A percentile compares a stretch with the other conserved stretches of the same genome.
Evolutionary conservation across 2,329 filamentous ascomycete genomes (phyloP).

Genomic region (Cercospora sp.): DNA sequence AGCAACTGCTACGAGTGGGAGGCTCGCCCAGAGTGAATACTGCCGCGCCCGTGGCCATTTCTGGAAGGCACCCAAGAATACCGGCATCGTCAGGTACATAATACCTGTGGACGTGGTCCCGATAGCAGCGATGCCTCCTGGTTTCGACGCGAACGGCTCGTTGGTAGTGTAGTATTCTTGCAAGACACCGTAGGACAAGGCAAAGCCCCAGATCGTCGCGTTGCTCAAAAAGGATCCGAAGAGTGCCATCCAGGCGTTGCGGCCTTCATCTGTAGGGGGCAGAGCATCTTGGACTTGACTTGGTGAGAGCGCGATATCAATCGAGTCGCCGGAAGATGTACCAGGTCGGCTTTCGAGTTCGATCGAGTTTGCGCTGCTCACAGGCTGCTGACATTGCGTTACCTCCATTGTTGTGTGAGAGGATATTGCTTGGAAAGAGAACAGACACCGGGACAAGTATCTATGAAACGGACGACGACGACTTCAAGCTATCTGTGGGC

Average conservation of each 20-base stretch:
- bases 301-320: not conserved
- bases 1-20: slow-evolving; percentile 39
- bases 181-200: slow-evolving; percentile 36
- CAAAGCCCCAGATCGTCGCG: slow-evolving; percentile 36
- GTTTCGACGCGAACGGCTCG: slow-evolving; percentile 25
- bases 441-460: not conserved
- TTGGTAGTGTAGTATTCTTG: slow-evolving; percentile 34
- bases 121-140: slow-evolving; percentile 45
- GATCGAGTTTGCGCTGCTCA: not conserved
- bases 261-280: slow-evolving; percentile 43
- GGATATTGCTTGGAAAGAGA: not conserved
- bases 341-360: slow-evolving; percentile 2
- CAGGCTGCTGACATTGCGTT: not conserved
- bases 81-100: slow-evolving; percentile 49
- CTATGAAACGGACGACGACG: not conserved
- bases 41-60: slow-evolving; percentile 35
- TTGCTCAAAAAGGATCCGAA: slow-evolving; percentile 43
- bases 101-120: slow-evolving; percentile 45
- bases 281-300: slow-evolving; percentile 23
- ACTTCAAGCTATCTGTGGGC: not conserved
- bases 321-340: not conserved
- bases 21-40: slow-evolving; percentile 38
- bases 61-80: slow-evolving; percentile 44
- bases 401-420: slow-evolving; percentile 1
- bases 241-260: slow-evolving; percentile 49